Percentiles rank a stretch among this genome's conserved stretches.
Evolutionary conservation across 352 stramenopile genomes (phyloP).

Genomic region (Phytophthora cryptogea): DNA sequence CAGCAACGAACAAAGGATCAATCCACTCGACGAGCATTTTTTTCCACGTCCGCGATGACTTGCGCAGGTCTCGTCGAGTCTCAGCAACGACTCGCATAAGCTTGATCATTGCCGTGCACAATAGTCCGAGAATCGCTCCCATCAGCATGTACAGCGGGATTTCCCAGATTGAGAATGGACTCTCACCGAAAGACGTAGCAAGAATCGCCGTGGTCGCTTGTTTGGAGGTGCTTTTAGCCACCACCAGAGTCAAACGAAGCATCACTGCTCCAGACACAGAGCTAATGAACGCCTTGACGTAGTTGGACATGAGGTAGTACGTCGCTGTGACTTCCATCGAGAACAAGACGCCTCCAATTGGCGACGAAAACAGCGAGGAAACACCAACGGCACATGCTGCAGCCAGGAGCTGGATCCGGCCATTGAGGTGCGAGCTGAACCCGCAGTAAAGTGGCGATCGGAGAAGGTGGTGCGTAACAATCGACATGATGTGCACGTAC

Average conservation of each 20-base stretch:
- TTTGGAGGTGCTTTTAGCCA: slow-evolving; percentile 47
- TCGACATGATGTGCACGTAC: slow-evolving; percentile 95
- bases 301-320: slow-evolving; percentile 87
- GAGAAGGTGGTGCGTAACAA: slow-evolving; percentile 89
- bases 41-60: slow-evolving; percentile 41
- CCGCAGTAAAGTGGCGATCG: slow-evolving; percentile 57
- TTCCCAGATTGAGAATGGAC: slow-evolving; percentile 58
- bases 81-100: slow-evolving; percentile 50
- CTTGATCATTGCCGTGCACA: slow-evolving; percentile 48
- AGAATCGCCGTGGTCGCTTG: slow-evolving; percentile 46
- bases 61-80: slow-evolving; percentile 27
- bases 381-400: slow-evolving; percentile 91
- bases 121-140: slow-evolving; percentile 49
- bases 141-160: slow-evolving; percentile 58
- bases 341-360: slow-evolving; percentile 93
- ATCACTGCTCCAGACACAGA: slow-evolving; percentile 71
- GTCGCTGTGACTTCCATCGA: slow-evolving; percentile 91
- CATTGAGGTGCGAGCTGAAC: slow-evolving; percentile 70
- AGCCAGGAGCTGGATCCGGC: slow-evolving; percentile 83
- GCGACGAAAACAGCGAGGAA: slow-evolving; percentile 91
- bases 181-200: slow-evolving; percentile 37
- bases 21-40: slow-evolving; percentile 50
- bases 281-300: slow-evolving; percentile 84
- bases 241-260: slow-evolving; percentile 58
- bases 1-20: slow-evolving; percentile 58